A percentile compares a stretch with the other conserved stretches of the same genome.
Conservation (phyloP, 352 stramenopile species). For the Hyaloperonospora arabidopsidis region DNA sequence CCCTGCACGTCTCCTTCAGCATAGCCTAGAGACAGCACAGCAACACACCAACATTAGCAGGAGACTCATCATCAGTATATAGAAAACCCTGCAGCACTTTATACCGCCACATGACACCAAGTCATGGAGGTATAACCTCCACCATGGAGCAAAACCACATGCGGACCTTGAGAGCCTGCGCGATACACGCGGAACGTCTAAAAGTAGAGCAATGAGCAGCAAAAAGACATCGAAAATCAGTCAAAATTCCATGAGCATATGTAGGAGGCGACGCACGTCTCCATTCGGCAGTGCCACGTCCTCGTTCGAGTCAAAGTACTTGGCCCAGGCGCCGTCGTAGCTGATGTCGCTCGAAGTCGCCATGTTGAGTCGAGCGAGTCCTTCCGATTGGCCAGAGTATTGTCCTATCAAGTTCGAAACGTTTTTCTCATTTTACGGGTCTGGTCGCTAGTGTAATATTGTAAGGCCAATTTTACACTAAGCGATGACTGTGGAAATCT, state of each 20-base stretch:
- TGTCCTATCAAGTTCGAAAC: too few relatives aligned
- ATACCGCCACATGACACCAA: slow-evolving; percentile 71
- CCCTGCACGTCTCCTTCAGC: slow-evolving; percentile 64
- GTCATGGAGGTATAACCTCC: slow-evolving; percentile 84
- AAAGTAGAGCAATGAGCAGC: neutral
- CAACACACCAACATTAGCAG: neutral
- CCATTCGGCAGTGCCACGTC: slow-evolving; percentile 56
- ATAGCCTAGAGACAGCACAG: slow-evolving; percentile 36
- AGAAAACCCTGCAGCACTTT: neutral
- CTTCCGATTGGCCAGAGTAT: too few relatives aligned
- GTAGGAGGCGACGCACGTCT: slow-evolving; percentile 33
- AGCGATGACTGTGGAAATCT: too few relatives aligned
- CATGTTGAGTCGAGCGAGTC: too few relatives aligned
- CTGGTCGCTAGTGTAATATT: too few relatives aligned
- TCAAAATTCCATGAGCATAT: neutral
- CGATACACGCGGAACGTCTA: slow-evolving; percentile 79
- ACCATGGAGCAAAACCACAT: slow-evolving; percentile 79
- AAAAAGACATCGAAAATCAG: neutral
- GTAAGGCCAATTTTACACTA: too few relatives aligned
- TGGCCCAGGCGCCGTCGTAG: slow-evolving; percentile 44
- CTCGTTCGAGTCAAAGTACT: slow-evolving; percentile 70
- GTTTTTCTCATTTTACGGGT: neutral
- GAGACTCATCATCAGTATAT: neutral
- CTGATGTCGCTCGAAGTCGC: slow-evolving; percentile 6
- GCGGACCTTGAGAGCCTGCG: slow-evolving; percentile 52